Conservation (phyloP, 768 basidiomycete genomes). For the Xanthoconium stramineum region DNA sequence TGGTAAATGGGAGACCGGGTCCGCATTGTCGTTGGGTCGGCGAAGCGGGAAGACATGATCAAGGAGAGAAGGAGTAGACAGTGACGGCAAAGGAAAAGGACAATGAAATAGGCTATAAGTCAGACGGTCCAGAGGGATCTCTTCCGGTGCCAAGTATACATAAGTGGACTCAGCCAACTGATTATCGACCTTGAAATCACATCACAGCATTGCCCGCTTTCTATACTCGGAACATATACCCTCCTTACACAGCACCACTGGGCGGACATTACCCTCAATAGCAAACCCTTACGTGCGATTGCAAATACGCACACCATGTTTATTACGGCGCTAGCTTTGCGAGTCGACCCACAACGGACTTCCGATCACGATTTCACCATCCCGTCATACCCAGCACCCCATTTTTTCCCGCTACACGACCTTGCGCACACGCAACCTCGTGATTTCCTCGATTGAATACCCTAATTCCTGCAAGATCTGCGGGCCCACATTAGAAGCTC, state of each 20-base stretch:
- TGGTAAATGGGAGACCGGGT: conserved; percentile 29
- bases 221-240: conserved; percentile 16
- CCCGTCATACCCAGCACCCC: conserved; percentile 15
- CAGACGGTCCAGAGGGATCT: conserved; percentile 22
- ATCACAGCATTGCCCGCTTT: conserved; percentile 22
- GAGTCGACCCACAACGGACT: conserved; percentile 29
- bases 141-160: conserved; percentile 25
- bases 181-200: conserved; percentile 30
- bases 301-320: conserved; percentile 25
- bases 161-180: conserved; percentile 29
- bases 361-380: conserved; percentile 17
- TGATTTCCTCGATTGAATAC: conserved; percentile 39
- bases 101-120: conserved; percentile 28
- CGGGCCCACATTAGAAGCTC: conserved; percentile 4
- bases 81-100: conserved; percentile 11
- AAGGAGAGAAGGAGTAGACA: neutral
- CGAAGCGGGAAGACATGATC: conserved; percentile 29
- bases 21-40: conserved; percentile 27
- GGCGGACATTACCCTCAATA: conserved; percentile 16
- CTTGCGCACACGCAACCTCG: conserved; percentile 40
- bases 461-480: conserved; percentile 44
- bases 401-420: conserved; percentile 34
- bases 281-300: conserved; percentile 23
- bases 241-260: neutral
- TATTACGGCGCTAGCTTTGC: conserved; percentile 5